These are phyloP conservation scores for Pholiota microspora DNA, from an alignment of 768 basidiomycete genomes.

Conservation along the genomic window DNA sequence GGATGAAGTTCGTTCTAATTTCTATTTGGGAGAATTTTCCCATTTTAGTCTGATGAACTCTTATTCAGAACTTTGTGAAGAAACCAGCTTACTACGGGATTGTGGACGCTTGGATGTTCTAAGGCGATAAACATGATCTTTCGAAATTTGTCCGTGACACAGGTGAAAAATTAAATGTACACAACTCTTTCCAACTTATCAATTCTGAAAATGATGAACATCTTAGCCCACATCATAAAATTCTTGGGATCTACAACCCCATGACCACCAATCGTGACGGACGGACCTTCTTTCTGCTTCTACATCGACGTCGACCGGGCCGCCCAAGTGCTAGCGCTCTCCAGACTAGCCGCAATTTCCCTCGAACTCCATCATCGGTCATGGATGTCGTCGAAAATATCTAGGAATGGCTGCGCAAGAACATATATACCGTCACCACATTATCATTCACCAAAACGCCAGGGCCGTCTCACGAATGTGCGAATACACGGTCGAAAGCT, in stretches of 20 bases:
- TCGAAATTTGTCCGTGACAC: neutral
- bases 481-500: slow-evolving; percentile 13
- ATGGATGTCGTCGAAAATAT: neutral
- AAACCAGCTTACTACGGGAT: slow-evolving; percentile 42
- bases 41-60: neutral
- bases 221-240: neutral
- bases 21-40: neutral
- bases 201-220: neutral
- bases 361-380: neutral
- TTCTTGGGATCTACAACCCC: slow-evolving; percentile 1
- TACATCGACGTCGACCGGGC: neutral
- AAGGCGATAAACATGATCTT: neutral
- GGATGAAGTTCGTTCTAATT: slow-evolving; percentile 27
- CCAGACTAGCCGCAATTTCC: neutral
- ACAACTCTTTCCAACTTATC: no score
- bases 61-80: slow-evolving; percentile 29
- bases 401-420: neutral
- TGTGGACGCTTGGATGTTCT: slow-evolving; percentile 20
- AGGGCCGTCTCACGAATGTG: slow-evolving; percentile 17
- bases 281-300: neutral
- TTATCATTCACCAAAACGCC: neutral
- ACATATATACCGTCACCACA: neutral
- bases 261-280: neutral
- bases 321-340: neutral
- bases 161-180: no score